A percentile compares a stretch with the other conserved stretches of the same genome.
Evolutionary conservation across 148 eudicot species (phyloP).

Genomic region (Bassia scoparia): DNA sequence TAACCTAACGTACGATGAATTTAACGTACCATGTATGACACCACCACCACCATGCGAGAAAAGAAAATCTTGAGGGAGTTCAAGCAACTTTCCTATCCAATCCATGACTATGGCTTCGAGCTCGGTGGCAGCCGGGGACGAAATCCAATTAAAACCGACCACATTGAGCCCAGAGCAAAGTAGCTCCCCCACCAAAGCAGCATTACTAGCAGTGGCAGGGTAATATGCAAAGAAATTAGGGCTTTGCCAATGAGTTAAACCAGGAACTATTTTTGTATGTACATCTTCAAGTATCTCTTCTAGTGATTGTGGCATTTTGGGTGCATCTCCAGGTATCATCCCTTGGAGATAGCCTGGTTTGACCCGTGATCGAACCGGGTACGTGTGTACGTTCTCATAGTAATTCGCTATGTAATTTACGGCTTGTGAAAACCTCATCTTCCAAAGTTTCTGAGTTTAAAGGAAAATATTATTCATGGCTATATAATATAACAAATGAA

Average conservation of each 20-base stretch:
- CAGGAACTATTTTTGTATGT: conserved; percentile 35
- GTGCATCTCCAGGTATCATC: conserved; percentile 23
- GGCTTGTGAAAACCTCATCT: not conserved
- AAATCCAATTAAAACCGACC: conserved; percentile 47
- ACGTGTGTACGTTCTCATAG: conserved; percentile 35
- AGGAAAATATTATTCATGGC: no score
- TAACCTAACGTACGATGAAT: not conserved
- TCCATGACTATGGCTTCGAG: conserved; percentile 45
- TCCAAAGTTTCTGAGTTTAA: not conserved
- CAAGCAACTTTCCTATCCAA: conserved; percentile 43
- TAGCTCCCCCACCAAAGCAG: conserved; percentile 36
- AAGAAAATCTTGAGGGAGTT: conserved; percentile 36
- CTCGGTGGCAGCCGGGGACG: conserved; percentile 54
- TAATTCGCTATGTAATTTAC: conserved; percentile 36
- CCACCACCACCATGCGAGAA: conserved; percentile 58
- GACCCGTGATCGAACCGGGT: conserved; percentile 44
- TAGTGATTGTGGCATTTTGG: conserved; percentile 27
- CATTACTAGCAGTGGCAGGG: conserved; percentile 35
- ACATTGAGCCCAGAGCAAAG: conserved; percentile 39
- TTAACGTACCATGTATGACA: conserved; percentile 32
- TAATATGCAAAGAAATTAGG: conserved; percentile 45
- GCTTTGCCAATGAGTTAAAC: conserved; percentile 56
- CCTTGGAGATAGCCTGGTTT: conserved; percentile 35
- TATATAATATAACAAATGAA: no score
- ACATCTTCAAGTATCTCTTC: conserved; percentile 33